These are phyloP conservation scores for Dictyostelium firmibasis DNA, from an alignment of 78 protist genomes.

Conservation along the genomic window DNA sequence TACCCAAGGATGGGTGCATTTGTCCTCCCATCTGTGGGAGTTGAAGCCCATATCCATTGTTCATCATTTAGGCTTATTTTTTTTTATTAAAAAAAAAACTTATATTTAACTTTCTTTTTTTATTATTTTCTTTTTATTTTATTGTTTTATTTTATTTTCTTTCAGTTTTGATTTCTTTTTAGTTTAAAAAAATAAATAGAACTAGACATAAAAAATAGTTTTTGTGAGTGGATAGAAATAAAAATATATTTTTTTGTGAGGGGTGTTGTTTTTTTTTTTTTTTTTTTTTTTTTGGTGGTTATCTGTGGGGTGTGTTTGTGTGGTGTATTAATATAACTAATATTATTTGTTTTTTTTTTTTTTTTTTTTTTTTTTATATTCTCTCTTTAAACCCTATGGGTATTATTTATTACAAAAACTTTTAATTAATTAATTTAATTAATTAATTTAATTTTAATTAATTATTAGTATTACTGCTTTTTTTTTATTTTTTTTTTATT, in stretches of 20 bases:
- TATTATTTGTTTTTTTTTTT: neutral
- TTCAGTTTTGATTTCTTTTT: neutral
- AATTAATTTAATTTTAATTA: too few relatives aligned
- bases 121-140: neutral
- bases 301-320: neutral
- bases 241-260: too few relatives aligned
- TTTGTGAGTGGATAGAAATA: neutral
- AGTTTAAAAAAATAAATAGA: too few relatives aligned
- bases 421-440: too few relatives aligned
- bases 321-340: neutral
- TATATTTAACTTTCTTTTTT: neutral
- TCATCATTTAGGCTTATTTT: neutral
- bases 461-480: too few relatives aligned
- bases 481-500: too few relatives aligned
- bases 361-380: too few relatives aligned
- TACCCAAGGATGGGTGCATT: neutral
- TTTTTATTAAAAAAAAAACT: neutral
- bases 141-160: neutral
- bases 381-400: too few relatives aligned
- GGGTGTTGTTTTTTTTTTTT: too few relatives aligned
- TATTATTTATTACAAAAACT: too few relatives aligned
- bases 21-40: constrained; percentile 2
- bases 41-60: neutral
- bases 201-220: neutral
- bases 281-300: neutral